Evolutionary conservation across 1,284 basidiomycete species (phyloP), one percentile per base, ranked within the genome.

Genomic region (Athelia psychrophila): DNA sequence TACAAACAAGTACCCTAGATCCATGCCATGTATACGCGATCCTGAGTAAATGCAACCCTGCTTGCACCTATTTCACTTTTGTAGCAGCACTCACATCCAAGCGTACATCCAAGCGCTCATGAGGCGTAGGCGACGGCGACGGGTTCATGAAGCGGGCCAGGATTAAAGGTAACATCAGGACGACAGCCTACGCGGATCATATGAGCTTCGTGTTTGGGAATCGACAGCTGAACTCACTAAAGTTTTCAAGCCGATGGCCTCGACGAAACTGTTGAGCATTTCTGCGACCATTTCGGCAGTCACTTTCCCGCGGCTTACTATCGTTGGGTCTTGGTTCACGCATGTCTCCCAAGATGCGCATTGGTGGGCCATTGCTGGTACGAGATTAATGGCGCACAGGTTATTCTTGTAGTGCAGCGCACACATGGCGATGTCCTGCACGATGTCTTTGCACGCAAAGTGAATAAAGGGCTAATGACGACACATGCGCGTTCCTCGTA

Each of bases 171-270:
- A 91, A 92, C 54, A 84, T 83, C 61, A 94, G 67, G 13, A 87
- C 84, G 72, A 94, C 94, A 24, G 79, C 76, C 91, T 93, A 60
- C 27, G 13, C 51, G n/a, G 19, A 47, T 51, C 16, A 22, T 27
- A 33, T 47, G 36, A 32, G 18, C 23, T 27, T n/a, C 12, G n/a
- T 10, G n/a, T 15, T 30, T 24, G 33, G 23, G 15, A 15, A 24
- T 35, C 49, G 35, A 40, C 20, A 18, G n/a, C 20, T 20, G 19
- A 13, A 72, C 86, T 69, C 57, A 91, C 93, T 73, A 98, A 77
- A 16, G 93, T 95, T 74, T 96, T 97, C 93, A 93, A 98, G 68
- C 88, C 94, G 66, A 98, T 95, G 42, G 91, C 88, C 65, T 98
- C 96, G 27, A 98, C 91, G 66, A 99, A 99, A 8, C 92, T 86